Conservation (phyloP, 2,329 filamentous ascomycete genomes). For the Lithohypha guttulata region DNA sequence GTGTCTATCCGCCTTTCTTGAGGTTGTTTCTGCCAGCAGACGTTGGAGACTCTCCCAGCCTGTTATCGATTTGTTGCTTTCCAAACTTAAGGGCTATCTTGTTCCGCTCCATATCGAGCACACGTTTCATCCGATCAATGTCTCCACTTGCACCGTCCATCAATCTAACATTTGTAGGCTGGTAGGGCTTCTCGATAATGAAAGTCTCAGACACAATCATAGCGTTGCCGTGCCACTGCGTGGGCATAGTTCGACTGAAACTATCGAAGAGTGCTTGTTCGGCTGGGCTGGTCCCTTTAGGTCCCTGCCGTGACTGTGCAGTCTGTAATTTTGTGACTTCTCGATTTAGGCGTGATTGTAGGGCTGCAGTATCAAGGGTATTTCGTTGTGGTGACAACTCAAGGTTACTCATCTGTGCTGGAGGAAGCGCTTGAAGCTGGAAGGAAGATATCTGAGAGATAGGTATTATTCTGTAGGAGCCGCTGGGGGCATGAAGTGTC, state of each 20-base stretch:
- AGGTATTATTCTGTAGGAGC: constrained; percentile 51
- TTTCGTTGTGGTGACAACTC: constrained; percentile 35
- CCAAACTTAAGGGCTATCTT: constrained; percentile 31
- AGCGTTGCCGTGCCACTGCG: constrained; percentile 47
- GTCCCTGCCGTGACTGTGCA: constrained; percentile 45
- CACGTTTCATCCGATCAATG: constrained; percentile 36
- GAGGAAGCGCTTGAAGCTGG: constrained; percentile 39
- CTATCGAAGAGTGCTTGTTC: constrained; percentile 55
- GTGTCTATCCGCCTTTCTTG: constrained; percentile 6
- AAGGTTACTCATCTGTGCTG: constrained; percentile 28
- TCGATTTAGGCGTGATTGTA: constrained; percentile 45
- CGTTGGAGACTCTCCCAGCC: neutral
- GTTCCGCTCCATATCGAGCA: constrained; percentile 41
- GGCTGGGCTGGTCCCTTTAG: constrained; percentile 48
- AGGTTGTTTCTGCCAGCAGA: neutral
- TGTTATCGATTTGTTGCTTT: constrained; percentile 4
- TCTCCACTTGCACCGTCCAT: constrained; percentile 32
- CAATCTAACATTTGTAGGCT: constrained; percentile 42
- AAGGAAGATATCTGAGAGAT: constrained; percentile 49
- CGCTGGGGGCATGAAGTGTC: constrained; percentile 30
- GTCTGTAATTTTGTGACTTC: constrained; percentile 48
- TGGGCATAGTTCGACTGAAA: constrained; percentile 49
- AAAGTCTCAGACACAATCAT: constrained; percentile 54
- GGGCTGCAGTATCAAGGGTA: constrained; percentile 43
- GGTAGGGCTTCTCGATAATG: constrained; percentile 48